A percentile compares a stretch with the other conserved stretches of the same genome.
Evolutionary conservation across 75 land plant species (phyloP).

Genomic region (Cunninghamia lanceolata): DNA sequence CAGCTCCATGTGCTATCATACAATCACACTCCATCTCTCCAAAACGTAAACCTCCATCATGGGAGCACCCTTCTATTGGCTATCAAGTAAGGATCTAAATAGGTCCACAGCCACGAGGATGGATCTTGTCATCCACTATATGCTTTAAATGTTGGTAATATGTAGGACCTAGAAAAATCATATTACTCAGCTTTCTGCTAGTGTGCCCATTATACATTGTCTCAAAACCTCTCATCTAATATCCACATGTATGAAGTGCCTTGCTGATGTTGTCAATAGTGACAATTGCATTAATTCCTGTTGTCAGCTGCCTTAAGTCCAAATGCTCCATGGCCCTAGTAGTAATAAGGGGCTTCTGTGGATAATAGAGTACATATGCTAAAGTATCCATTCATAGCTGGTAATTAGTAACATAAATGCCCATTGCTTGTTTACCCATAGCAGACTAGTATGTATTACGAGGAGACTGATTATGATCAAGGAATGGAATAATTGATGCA

Average conservation of each 20-base stretch:
- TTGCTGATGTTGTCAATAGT: constrained; percentile 94
- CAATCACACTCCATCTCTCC: no score
- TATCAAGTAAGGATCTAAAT: constrained; percentile 95
- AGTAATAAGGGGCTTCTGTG: constrained; percentile 97
- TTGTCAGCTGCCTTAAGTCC: constrained; percentile 94
- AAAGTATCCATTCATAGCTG: constrained; percentile 97
- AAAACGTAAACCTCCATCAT: no score
- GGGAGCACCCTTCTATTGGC: no score
- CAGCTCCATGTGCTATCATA: no score
- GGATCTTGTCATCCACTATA: constrained; percentile 99
- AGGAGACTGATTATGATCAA: no score
- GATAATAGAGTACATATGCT: constrained; percentile 97
- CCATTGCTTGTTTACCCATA: constrained; percentile 99
- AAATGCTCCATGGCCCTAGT: constrained; percentile 98
- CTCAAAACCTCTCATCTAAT: constrained; percentile 97
- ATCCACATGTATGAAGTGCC: constrained; percentile 96
- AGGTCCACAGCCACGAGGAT: constrained; percentile 95
- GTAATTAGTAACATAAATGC: constrained; percentile 97
- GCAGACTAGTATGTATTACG: constrained; percentile 98
- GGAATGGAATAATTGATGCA: no score
- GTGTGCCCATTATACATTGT: constrained; percentile 99
- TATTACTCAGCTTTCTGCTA: no score
- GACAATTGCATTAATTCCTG: constrained; percentile 81
- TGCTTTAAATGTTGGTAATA: constrained; percentile 95
- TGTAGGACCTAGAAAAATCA: no score